A percentile compares a stretch with the other conserved stretches of the same genome.
Evolutionary conservation across 257 asterid genomes (phyloP).

Genomic region (Capsicum chinense): DNA sequence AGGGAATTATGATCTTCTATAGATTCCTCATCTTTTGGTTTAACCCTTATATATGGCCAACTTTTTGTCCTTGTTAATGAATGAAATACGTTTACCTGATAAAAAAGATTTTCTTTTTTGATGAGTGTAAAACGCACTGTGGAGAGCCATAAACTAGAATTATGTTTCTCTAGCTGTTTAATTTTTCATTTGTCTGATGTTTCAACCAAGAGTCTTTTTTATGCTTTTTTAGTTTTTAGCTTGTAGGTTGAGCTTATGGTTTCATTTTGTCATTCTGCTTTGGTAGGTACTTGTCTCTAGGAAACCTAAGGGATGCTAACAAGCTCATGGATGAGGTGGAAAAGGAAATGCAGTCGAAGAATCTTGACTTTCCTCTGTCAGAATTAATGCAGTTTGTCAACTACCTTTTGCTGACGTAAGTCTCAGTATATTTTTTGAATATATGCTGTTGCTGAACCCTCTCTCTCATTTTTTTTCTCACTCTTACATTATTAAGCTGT

Average conservation of each 20-base stretch:
- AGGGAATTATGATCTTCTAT: no score
- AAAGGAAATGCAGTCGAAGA: slow-evolving; percentile 63
- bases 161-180: neutral
- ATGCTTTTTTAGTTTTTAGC: neutral
- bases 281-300: slow-evolving; percentile 79
- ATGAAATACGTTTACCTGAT: no score
- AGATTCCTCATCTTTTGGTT: no score
- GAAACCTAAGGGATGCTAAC: slow-evolving; percentile 96
- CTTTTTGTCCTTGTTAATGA: no score
- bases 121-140: neutral
- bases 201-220: neutral
- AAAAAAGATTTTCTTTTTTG: no score
- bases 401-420: slow-evolving; percentile 86
- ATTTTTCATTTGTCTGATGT: neutral
- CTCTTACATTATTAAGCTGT: neutral
- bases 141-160: neutral
- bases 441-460: slow-evolving; percentile 2
- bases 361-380: slow-evolving; percentile 69
- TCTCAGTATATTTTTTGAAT: slow-evolving; percentile 15
- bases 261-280: slow-evolving; percentile 6
- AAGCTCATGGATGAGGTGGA: slow-evolving; percentile 73
- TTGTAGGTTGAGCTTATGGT: neutral
- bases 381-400: slow-evolving; percentile 74
- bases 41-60: no score
- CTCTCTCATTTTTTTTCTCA: neutral